Percentiles rank a stretch among this genome's conserved stretches.
Evolutionary conservation across 1,139 yeast genomes (phyloP).

Genomic region (Saccharomyces hybrid): DNA sequence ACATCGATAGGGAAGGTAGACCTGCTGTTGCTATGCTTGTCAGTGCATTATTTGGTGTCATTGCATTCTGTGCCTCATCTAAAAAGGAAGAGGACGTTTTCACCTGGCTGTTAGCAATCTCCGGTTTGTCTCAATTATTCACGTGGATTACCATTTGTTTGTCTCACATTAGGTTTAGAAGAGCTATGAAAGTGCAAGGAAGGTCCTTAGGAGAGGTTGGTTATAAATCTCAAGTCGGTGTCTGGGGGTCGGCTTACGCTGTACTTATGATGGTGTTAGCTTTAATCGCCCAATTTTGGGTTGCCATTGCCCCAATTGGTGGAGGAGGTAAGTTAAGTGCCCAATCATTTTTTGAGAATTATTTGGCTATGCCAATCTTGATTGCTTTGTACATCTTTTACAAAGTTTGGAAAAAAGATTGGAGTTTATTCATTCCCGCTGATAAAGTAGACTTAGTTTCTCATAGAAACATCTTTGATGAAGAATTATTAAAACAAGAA

Average conservation of each 20-base stretch:
- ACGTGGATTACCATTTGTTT: conserved; percentile 55
- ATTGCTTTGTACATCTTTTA: conserved; percentile 46
- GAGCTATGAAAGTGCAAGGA: conserved; percentile 47
- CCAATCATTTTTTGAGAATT: conserved; percentile 46
- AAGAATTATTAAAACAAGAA: conserved; percentile 61
- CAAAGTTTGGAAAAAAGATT: conserved; percentile 47
- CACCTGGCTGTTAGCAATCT: conserved; percentile 53
- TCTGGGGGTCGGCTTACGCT: conserved; percentile 44
- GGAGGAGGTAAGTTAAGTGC: conserved; percentile 35
- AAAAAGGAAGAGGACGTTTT: conserved; percentile 45
- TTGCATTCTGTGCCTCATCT: conserved; percentile 51
- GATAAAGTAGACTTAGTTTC: conserved; percentile 53
- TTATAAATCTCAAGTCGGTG: conserved; percentile 45
- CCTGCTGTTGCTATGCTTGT: conserved; percentile 47
- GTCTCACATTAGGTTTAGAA: conserved; percentile 52
- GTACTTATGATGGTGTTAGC: conserved; percentile 40
- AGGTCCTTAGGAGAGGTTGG: conserved; percentile 44
- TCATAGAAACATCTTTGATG: conserved; percentile 63
- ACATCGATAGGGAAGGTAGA: conserved; percentile 54
- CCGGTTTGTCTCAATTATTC: conserved; percentile 52
- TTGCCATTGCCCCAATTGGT: conserved; percentile 59
- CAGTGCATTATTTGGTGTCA: conserved; percentile 43
- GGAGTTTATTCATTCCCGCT: conserved; percentile 42
- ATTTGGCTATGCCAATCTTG: conserved; percentile 55
- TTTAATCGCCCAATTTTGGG: conserved; percentile 53